Percentiles rank a stretch among this genome's conserved stretches.
These are phyloP conservation scores for Protomyces macrosporus DNA, from an alignment of 1,139 yeast species.

Conservation along the genomic window DNA sequence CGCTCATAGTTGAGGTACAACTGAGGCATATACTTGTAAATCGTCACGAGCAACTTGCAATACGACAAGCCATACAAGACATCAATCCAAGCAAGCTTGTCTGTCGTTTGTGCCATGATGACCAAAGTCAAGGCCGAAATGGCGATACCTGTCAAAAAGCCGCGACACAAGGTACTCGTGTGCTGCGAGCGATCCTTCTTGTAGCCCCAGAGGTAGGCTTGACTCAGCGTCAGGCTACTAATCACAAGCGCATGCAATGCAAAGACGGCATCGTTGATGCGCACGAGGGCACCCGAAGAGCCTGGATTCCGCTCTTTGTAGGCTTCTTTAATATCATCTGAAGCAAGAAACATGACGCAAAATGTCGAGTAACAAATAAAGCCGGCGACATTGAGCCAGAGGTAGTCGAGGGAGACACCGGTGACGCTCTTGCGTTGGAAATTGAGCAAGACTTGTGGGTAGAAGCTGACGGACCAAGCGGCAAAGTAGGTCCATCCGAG, in stretches of 20 bases:
- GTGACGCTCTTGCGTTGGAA: conserved; percentile 10
- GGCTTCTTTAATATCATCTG: conserved; percentile 5
- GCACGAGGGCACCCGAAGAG: conserved; percentile 9
- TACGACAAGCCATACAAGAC: conserved; percentile 13
- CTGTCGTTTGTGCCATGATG: background rate
- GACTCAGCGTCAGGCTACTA: conserved; percentile 15
- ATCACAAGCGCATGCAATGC: conserved; percentile 17
- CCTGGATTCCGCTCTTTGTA: conserved; percentile 7
- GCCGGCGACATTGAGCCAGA: conserved; percentile 16
- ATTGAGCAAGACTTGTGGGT: conserved; percentile 20
- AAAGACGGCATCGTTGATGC: conserved; percentile 21
- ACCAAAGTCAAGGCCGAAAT: background rate
- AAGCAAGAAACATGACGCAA: background rate
- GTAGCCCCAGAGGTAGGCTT: conserved; percentile 14
- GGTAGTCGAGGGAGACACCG: conserved; percentile 14
- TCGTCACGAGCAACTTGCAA: conserved; percentile 15
- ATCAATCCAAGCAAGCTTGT: conserved; percentile 12
- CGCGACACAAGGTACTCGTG: background rate
- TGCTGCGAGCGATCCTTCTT: background rate
- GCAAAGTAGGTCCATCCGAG: conserved; percentile 16
- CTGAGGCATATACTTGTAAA: conserved; percentile 20
- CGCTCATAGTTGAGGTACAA: conserved; percentile 6
- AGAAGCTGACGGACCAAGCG: conserved; percentile 23
- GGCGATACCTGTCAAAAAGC: background rate
- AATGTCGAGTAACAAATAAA: conserved; percentile 12